Conservation (phyloP, 1,284 basidiomycete species). For the Xerocomus amazonicus region DNA sequence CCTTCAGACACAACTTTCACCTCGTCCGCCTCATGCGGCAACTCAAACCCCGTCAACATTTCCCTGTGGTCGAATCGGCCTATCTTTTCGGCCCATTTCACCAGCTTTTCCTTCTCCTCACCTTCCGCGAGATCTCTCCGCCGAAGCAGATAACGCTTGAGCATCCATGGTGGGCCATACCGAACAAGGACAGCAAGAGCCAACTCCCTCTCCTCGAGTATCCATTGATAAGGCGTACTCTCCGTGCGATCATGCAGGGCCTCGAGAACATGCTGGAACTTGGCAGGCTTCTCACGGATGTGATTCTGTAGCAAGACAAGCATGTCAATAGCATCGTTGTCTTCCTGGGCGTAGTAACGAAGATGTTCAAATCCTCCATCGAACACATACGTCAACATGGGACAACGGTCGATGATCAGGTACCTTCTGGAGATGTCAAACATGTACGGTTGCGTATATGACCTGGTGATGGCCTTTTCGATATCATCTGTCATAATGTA, state of each 20-base stretch:
- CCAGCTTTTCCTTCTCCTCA: constrained; percentile 15
- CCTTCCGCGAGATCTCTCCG: constrained; percentile 21
- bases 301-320: constrained; percentile 21
- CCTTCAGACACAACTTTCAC: constrained; percentile 8
- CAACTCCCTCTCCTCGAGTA: constrained; percentile 26
- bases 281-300: constrained; percentile 21
- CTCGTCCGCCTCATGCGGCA: constrained; percentile 14
- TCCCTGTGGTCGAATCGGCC: constrained; percentile 26
- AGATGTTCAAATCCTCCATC: constrained; percentile 30
- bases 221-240: constrained; percentile 25
- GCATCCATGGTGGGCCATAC: constrained; percentile 29
- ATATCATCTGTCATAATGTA: constrained; percentile 29
- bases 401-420: constrained; percentile 24
- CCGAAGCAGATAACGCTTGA: constrained; percentile 25
- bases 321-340: constrained; percentile 27
- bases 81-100: constrained; percentile 18
- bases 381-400: constrained; percentile 31
- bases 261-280: constrained; percentile 23
- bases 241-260: constrained; percentile 27
- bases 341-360: constrained; percentile 25
- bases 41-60: constrained; percentile 18
- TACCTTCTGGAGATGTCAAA: constrained; percentile 28
- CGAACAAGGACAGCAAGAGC: constrained; percentile 25
- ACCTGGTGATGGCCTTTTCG: constrained; percentile 22
- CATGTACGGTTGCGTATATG: constrained; percentile 25